Percentiles rank a stretch among this genome's conserved stretches.
Evolutionary conservation across 495 filamentous ascomycete genomes (phyloP).

Genomic region (Aspergillus wentii): DNA sequence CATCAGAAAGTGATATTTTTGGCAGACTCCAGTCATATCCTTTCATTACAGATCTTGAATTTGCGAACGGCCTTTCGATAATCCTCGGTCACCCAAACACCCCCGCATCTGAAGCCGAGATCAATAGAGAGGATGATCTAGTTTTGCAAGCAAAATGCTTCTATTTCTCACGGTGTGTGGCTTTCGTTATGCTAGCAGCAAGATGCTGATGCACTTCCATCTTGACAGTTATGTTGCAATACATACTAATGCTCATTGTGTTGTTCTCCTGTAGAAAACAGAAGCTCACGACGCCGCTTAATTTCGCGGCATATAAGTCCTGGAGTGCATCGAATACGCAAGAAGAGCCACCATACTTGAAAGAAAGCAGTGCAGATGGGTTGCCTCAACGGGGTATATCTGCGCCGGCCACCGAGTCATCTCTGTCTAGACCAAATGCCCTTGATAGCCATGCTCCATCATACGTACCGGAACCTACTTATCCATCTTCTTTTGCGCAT

Average conservation of each 20-base stretch:
- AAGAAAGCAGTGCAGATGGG: not conserved
- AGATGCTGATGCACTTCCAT: too few relatives aligned
- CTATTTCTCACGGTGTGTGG: constrained; percentile 43
- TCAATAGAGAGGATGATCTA: constrained; percentile 36
- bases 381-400: constrained; percentile 1
- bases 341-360: not conserved
- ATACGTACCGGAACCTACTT: constrained; percentile 48
- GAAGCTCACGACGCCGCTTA: constrained; percentile 30
- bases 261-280: constrained; percentile 27
- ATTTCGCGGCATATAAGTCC: constrained; percentile 34
- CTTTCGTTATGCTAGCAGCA: too few relatives aligned
- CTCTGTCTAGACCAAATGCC: constrained; percentile 1
- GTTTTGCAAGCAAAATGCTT: constrained; percentile 50
- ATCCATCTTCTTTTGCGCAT: constrained; percentile 82
- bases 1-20: constrained; percentile 15
- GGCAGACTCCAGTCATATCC: constrained; percentile 29
- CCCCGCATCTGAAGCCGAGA: constrained; percentile 38
- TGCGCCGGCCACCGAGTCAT: not conserved
- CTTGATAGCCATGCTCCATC: not conserved
- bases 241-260: not conserved
- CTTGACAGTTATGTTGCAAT: not conserved
- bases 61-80: constrained; percentile 42
- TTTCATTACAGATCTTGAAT: constrained; percentile 39
- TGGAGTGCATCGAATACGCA: constrained; percentile 28
- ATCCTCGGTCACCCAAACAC: constrained; percentile 40